Evolutionary conservation across 306 rosid genomes (phyloP), one percentile per base, ranked within the genome.

Genomic region (Pyrus betulifolia): DNA sequence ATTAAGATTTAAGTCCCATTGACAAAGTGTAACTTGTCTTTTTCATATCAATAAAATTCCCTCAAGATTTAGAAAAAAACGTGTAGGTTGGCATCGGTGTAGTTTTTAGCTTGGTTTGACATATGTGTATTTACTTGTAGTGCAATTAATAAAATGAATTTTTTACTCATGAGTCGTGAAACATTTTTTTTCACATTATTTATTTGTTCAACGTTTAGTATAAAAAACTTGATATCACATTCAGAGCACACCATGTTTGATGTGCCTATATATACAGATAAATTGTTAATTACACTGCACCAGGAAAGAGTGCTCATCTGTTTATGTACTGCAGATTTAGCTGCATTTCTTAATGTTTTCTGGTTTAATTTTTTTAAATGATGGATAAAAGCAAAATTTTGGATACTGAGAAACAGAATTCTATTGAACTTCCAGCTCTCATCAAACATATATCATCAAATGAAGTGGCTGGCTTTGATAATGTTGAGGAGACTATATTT

Each of bases 391-490:
- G 71, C 54, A 74, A 51, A 75, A 14, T 40, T 11, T 8, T 51
- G 73, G 88, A 73, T 62, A 35, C 70, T 30, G 55, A 19, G 51
- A 82, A 67, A 51, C 76, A 73, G 71, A 83, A 59, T 14, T 65
- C 69, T 14, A 49, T 83, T 46, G 88, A 82, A 78, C 77, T 81
- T 80, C 98, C 98, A 78, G 21, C 92, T 75, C 86, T 87, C 11
- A 86, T 91, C 55, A 78, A 72, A 62, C 62, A 70, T 69, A 88
- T 91, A 80, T 83, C 93, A 66, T 76, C 94, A 63, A 75, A 78
- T 71, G 85, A 87, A 74, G 79, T 88, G 63, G 66, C 60, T 68
- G 94, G 90, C 60, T 93, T 88, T 79, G 94, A 91, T 77, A 79
- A 68, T 58, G 57, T 57, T 23, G 64, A 76, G 55, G 78, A 82